Conservation (phyloP, 2,329 filamentous ascomycete genomes). For the Ceratocystis albifundus region DNA sequence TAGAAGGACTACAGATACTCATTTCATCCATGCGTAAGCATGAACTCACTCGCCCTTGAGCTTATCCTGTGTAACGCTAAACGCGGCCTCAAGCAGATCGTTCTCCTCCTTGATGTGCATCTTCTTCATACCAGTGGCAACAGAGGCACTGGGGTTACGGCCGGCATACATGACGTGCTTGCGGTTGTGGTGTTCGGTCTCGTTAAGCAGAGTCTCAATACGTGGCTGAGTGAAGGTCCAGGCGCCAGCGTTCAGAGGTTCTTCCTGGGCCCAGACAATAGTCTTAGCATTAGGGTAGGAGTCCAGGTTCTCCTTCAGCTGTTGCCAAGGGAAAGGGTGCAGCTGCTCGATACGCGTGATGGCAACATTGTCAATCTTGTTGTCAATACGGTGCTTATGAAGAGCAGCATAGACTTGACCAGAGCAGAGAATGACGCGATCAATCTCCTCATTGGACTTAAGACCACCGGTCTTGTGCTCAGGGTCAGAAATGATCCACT, state of each 20-base stretch:
- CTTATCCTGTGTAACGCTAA: slow-evolving; percentile 55
- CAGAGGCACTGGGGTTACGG: slow-evolving; percentile 81
- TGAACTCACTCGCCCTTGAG: slow-evolving; percentile 50
- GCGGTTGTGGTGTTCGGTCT: slow-evolving; percentile 82
- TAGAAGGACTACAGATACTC: background rate
- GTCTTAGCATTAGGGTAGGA: slow-evolving; percentile 94
- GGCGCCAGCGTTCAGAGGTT: slow-evolving; percentile 91
- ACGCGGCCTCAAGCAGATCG: slow-evolving; percentile 59
- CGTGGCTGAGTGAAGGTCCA: slow-evolving; percentile 97
- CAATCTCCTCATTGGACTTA: slow-evolving; percentile 71
- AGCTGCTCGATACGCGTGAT: slow-evolving; percentile 95
- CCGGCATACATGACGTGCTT: slow-evolving; percentile 97
- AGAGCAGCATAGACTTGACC: slow-evolving; percentile 90
- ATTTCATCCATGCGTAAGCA: background rate
- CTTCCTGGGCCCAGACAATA: slow-evolving; percentile 94
- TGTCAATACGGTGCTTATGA: slow-evolving; percentile 77
- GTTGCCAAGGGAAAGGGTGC: slow-evolving; percentile 97
- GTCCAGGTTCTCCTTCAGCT: slow-evolving; percentile 93
- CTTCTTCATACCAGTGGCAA: slow-evolving; percentile 84
- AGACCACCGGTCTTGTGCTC: slow-evolving; percentile 67
- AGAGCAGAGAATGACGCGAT: slow-evolving; percentile 86
- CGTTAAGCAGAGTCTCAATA: slow-evolving; percentile 89
- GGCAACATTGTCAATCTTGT: slow-evolving; percentile 79
- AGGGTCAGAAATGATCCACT: slow-evolving; percentile 88
- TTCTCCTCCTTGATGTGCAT: slow-evolving; percentile 87